These are phyloP conservation scores for Pythium diclinum DNA, from an alignment of 352 stramenopile species.

Conservation along the genomic window DNA sequence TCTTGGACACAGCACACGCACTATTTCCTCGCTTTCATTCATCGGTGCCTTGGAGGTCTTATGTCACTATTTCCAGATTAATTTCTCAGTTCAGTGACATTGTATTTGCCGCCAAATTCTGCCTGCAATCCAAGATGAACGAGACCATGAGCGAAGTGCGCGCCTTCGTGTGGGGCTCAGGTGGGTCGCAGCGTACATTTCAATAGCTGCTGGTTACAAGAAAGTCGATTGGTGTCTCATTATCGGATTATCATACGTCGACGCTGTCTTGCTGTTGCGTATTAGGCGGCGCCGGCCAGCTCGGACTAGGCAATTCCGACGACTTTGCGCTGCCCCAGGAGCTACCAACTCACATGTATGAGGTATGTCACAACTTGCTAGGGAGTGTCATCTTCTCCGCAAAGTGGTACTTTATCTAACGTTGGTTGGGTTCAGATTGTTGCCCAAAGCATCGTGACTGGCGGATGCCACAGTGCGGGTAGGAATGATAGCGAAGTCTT, in stretches of 20 bases:
- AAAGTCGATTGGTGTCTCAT: background rate
- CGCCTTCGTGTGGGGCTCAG: constrained; percentile 58
- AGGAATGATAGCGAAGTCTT: background rate
- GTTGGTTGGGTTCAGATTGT: constrained; percentile 14
- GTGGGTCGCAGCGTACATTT: constrained; percentile 19
- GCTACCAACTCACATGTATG: background rate
- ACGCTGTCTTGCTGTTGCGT: background rate
- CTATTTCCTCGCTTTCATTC: background rate
- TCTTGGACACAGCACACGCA: background rate
- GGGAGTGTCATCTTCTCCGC: too few species aligned
- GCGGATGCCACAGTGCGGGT: constrained; percentile 77
- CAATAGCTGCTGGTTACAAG: background rate
- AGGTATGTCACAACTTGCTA: background rate
- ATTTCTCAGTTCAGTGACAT: background rate
- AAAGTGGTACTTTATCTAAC: too few species aligned
- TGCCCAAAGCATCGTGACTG: constrained; percentile 41
- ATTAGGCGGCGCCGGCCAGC: constrained; percentile 59
- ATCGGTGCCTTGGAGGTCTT: background rate
- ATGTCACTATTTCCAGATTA: background rate
- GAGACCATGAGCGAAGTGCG: background rate
- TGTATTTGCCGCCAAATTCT: background rate
- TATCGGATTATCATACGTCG: background rate
- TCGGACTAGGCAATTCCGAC: constrained; percentile 48
- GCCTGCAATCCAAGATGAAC: background rate
- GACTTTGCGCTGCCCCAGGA: constrained; percentile 57